These are phyloP conservation scores for Colletotrichum zoysiae DNA, from an alignment of 2,329 filamentous ascomycete species.

Conservation along the genomic window DNA sequence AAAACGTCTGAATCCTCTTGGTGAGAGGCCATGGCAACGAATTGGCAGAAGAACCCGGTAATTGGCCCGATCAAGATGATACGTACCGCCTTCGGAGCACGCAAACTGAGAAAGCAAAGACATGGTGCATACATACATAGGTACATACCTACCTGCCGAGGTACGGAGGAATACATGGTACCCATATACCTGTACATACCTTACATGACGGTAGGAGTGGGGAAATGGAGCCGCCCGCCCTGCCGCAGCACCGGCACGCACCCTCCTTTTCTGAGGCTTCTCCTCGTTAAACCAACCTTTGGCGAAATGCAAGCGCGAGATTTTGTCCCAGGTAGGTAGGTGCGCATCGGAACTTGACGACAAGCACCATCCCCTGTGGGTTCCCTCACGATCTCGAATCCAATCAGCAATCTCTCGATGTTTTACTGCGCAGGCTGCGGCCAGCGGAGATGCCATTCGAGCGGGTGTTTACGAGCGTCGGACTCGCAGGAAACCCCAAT, in stretches of 20 bases:
- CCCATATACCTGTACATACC: too few relatives aligned
- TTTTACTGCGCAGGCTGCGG: neutral
- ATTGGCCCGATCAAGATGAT: neutral
- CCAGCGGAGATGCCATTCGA: neutral
- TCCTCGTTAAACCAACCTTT: constrained; percentile 5
- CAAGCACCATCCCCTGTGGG: neutral
- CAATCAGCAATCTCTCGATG: neutral
- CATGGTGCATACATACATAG: too few relatives aligned
- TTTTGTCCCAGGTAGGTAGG: neutral
- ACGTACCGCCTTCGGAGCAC: neutral
- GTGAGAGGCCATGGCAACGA: neutral
- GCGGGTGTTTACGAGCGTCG: neutral
- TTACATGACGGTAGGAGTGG: neutral
- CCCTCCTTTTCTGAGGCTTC: constrained; percentile 18
- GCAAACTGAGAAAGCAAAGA: neutral
- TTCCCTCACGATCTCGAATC: neutral
- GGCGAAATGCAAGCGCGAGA: constrained; percentile 6
- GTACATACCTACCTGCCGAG: too few relatives aligned
- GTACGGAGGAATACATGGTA: neutral
- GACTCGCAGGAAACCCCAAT: neutral
- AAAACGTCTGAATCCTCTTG: neutral
- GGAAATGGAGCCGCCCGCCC: constrained; percentile 21
- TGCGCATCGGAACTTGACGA: neutral
- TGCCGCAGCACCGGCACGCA: constrained; percentile 27
- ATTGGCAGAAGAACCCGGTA: neutral